Evolutionary conservation across 106 monocot species (phyloP).

Genomic region (Dioscorea alata): DNA sequence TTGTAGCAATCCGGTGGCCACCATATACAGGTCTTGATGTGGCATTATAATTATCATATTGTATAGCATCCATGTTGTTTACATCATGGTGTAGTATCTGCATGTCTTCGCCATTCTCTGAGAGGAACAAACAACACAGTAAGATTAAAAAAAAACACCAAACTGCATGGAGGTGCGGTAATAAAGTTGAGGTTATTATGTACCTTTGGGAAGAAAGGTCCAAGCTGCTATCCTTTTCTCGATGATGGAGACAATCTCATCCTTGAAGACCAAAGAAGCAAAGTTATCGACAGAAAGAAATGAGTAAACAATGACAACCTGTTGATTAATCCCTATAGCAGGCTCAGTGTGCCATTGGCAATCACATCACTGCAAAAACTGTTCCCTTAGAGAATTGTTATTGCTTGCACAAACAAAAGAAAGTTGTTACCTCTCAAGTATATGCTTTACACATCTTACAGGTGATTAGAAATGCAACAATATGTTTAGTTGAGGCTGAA

Average conservation of each 20-base stretch:
- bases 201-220: constrained; percentile 81
- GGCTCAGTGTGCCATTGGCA: no score
- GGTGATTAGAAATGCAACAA: no score
- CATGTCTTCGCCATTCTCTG: constrained; percentile 60
- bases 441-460: no score
- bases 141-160: background rate
- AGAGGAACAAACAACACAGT: background rate
- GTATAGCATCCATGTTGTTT: constrained; percentile 20
- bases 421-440: no score
- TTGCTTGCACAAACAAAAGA: no score
- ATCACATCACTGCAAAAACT: no score
- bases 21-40: constrained; percentile 12
- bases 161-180: background rate
- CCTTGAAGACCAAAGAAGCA: constrained; percentile 26
- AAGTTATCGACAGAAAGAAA: no score
- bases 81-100: constrained; percentile 27
- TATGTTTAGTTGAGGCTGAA: no score
- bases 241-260: constrained; percentile 52
- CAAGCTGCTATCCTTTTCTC: constrained; percentile 61
- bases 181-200: background rate
- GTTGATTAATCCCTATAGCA: no score
- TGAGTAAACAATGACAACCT: no score
- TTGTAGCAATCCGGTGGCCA: constrained; percentile 33
- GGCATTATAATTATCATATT: constrained; percentile 17
- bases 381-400: no score